A percentile compares a stretch with the other conserved stretches of the same genome.
Evolutionary conservation across 495 filamentous ascomycete species (phyloP).

Genomic region (Gamarada debralockiae): DNA sequence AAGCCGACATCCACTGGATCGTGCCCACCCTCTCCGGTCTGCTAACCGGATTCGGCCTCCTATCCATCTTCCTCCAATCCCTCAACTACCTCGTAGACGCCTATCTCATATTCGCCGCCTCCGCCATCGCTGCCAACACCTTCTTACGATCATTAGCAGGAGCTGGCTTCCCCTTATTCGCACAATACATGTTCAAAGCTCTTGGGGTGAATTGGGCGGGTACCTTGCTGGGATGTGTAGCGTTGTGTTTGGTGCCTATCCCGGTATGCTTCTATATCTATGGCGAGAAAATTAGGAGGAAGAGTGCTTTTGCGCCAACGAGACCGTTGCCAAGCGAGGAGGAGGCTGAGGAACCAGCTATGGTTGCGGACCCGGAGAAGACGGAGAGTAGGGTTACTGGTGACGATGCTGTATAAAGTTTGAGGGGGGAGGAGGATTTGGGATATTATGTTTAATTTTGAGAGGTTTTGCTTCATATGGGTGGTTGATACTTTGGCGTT

Average conservation of each 20-base stretch:
- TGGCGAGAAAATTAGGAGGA: conserved; percentile 59
- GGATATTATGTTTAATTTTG: no score
- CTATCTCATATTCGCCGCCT: conserved; percentile 86
- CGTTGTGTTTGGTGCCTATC: conserved; percentile 65
- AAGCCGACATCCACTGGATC: conserved; percentile 69
- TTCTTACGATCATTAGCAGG: conserved; percentile 77
- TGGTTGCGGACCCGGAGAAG: background rate
- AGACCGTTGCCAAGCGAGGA: conserved; percentile 21
- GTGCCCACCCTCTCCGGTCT: conserved; percentile 71
- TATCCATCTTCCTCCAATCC: conserved; percentile 79
- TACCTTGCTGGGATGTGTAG: conserved; percentile 73
- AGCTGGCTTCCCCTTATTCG: conserved; percentile 79
- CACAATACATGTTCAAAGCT: conserved; percentile 72
- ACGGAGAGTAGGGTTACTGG: background rate
- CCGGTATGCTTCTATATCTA: conserved; percentile 63
- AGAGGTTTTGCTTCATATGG: no score
- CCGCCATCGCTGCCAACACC: conserved; percentile 85
- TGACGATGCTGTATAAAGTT: conserved; percentile 6
- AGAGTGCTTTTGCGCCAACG: conserved; percentile 66
- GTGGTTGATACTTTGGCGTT: no score
- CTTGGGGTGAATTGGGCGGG: conserved; percentile 76
- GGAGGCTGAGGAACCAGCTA: background rate
- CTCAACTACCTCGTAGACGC: conserved; percentile 87
- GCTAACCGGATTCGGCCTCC: conserved; percentile 54
- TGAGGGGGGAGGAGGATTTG: no score